Base-by-base conservation (phyloP, 202 grass and related monocot genomes). In the Brachypodium distachyon region DNA sequence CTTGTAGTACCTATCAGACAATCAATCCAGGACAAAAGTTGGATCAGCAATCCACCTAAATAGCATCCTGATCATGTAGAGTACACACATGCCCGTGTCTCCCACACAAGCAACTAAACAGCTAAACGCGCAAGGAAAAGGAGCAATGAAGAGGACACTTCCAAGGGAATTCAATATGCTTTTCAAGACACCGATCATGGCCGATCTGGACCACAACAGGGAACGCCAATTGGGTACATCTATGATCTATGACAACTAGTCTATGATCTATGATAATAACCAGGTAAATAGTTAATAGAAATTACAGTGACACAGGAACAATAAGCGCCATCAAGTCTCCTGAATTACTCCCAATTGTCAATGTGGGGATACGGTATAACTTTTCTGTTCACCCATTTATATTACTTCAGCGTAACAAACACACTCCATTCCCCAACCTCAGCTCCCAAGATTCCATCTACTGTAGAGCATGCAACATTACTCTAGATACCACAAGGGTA, bases 11-110 rank as follows among this genome's bases (percentile, higher is more conserved):
- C n/a, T 25, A 64, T 22, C 32, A 28, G 44, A 16, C n/a, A 33
- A 55, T 44, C 55, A 18, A 72, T 49, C 41, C 27, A 72, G 32
- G 32, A n/a, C 62, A 9, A 28, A 42, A 81, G 4, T 50, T 40
- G 56, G 76, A 70, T 70, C 33, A 31, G 52, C 61, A 25, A 23
- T 61, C 38, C 62, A 80, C 76, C 69, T 56, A 79, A 70, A 80
- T 69, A 31, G 18, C 12, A 18, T 41, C 21, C 53, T 9, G 21
- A 43, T 46, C n/a, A 25, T 64, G 70, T 41, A 25, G 18, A 14
- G 55, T 39, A 7, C 76, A 84, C 86, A 84, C 86, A 88, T 81
- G 86, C 14, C 47, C 0, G 17, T 84, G 70, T 79, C 55, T 76
- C 63, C 10, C 32, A 76, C 18, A 3, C 13, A 81, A 62, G 54